Evolutionary conservation across 805 yeast genomes (phyloP).

Genomic region (Barnettozyma vustinii): DNA sequence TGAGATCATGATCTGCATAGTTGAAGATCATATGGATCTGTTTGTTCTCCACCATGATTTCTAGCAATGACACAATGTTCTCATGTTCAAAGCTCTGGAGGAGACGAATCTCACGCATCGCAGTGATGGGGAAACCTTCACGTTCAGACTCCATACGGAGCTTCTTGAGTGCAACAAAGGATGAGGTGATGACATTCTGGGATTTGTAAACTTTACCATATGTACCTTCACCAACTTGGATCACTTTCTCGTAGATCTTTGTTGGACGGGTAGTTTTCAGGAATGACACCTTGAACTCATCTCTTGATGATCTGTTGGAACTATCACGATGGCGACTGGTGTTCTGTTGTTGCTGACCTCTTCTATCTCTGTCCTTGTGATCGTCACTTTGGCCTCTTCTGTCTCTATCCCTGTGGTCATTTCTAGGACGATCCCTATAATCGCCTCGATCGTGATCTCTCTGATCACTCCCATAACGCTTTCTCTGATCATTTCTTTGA

Average conservation of each 20-base stretch:
- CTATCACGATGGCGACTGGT: not conserved
- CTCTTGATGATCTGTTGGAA: not conserved
- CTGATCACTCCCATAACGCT: not conserved
- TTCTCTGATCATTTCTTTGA: not conserved
- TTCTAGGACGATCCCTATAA: not conserved
- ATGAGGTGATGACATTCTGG: slow-evolving; percentile 57
- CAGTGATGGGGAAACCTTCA: slow-evolving; percentile 96
- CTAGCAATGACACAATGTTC: slow-evolving; percentile 75
- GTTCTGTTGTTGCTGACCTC: not conserved
- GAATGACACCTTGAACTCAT: slow-evolving; percentile 14
- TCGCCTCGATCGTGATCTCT: not conserved
- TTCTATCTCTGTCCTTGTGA: not conserved
- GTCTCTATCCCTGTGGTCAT: not conserved
- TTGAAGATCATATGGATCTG: slow-evolving; percentile 87
- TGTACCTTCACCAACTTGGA: slow-evolving; percentile 98
- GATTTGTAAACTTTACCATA: slow-evolving; percentile 96
- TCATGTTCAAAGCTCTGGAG: slow-evolving; percentile 78
- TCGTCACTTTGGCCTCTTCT: not conserved
- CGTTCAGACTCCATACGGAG: slow-evolving; percentile 80
- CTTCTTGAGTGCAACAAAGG: slow-evolving; percentile 80
- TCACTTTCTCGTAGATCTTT: slow-evolving; percentile 54
- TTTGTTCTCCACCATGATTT: slow-evolving; percentile 78
- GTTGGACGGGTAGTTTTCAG: slow-evolving; percentile 21
- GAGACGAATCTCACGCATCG: slow-evolving; percentile 83
- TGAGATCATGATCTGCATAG: slow-evolving; percentile 88